Conservation (phyloP, 495 filamentous ascomycete species). For the Talaromyces thailandensis region DNA sequence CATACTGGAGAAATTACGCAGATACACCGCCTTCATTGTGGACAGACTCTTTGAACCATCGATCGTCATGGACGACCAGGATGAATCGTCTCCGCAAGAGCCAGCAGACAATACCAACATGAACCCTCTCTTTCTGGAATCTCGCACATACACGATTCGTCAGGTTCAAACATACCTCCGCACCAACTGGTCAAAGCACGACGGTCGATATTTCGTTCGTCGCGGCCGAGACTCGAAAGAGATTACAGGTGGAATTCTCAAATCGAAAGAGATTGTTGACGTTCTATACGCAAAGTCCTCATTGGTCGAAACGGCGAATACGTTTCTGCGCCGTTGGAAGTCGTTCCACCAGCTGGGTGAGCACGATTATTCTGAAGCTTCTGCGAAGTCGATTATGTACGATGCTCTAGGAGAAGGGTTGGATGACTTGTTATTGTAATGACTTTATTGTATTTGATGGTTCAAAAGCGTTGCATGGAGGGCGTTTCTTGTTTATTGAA, state of each 20-base stretch:
- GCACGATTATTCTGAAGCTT: not conserved
- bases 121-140: slow-evolving; percentile 17
- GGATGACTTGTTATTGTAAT: not conserved
- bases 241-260: slow-evolving; percentile 15
- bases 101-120: not conserved
- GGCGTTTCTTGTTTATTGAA: not conserved
- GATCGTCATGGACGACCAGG: not conserved
- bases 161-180: slow-evolving; percentile 29
- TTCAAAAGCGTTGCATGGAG: not conserved
- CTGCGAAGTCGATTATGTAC: not conserved
- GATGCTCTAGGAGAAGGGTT: not conserved
- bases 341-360: slow-evolving; percentile 9
- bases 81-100: not conserved
- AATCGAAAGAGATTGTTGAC: slow-evolving; percentile 10
- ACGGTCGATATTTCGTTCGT: slow-evolving; percentile 31
- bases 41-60: slow-evolving; percentile 11
- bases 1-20: slow-evolving; percentile 23
- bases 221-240: slow-evolving; percentile 27
- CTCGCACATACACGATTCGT: slow-evolving; percentile 19
- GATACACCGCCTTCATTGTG: slow-evolving; percentile 22
- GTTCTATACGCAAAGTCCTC: slow-evolving; percentile 14
- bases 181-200: slow-evolving; percentile 28
- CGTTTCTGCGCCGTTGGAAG: slow-evolving; percentile 13
- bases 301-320: slow-evolving; percentile 14
- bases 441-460: not conserved